Evolutionary conservation across 2,329 filamentous ascomycete genomes (phyloP), one percentile per base, ranked within the genome.

Genomic region (Orbilia javanica): DNA sequence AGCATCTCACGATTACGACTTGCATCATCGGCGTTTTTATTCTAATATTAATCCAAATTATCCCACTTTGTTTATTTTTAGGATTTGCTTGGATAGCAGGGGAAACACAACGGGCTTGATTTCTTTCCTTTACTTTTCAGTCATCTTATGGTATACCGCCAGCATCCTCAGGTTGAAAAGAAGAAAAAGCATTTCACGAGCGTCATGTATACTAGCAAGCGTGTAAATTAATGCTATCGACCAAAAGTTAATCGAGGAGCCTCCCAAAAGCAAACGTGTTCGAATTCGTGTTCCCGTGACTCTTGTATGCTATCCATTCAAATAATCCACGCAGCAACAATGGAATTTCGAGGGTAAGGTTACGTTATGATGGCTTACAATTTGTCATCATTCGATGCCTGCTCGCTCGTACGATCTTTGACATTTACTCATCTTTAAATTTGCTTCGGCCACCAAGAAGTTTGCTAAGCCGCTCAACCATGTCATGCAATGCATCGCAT

Each of bases 21-120:
- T 77, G 73, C 73, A 77, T 77, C 18, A 52, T 25, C 66, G 73
- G 73, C 73, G 73, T 68, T 77, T 50, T 36, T n/a, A n/a, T 20
- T 15, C 27, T 39, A 20, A 68, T 63, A 62, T 68, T 36, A 22
- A 31, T 64, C 50, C 44, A 36, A 57, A 34, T 57, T 70, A 50
- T 55, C 55, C 55, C 55, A 39, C 55, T 7, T 42, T 18, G 34
- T 60, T 60, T 39, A 60, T 60, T 60, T 39, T 60, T 42, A 60
- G 55, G 53, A 39, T 60, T 39, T 60, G 31, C 10, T 60, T 60
- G 53, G 53, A 60, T 60, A 25, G 31, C 18, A 39, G 34, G 52
- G 55, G 34, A 27, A 36, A 27, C 55, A 42, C 31, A 60, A 39
- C 11, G 11, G 34, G 55, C 55, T 60, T 60, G 31, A 60, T 60